Evolutionary conservation across 2,329 filamentous ascomycete species (phyloP), one percentile per base, ranked within the genome.

Genomic region (Colletotrichum karsti): DNA sequence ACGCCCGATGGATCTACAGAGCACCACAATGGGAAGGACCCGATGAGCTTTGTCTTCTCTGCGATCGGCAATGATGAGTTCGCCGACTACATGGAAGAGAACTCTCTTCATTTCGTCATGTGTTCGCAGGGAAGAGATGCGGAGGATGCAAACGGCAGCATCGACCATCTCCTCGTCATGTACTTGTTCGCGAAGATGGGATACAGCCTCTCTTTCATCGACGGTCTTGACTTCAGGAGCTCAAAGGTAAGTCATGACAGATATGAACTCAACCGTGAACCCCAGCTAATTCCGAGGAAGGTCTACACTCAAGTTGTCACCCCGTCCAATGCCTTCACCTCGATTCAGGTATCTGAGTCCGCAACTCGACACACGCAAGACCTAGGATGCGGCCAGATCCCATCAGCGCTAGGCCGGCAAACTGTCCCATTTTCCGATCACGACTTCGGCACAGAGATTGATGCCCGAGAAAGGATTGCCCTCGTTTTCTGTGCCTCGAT

Each of bases 21-120:
- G 2, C 89, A 89, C 72, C 70, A 81, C 6, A 84, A 83, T 1
- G 73, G 86, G 13, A 76, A 82, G 1, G n/a, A 41, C 13, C 33
- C 39, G 4, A 63, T 56, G 30, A 67, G 42, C 33, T 63, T 67
- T 13, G 63, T 62, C 12, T 66, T 66, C 24, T 20, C 41, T 7
- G 37, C 63, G 30, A 44, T 62, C 12, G 26, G 9, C 3, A 56
- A 57, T 42, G 55, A 76, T 0, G 79, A 79, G 0, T 94, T 93
- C 72, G 68, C 76, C 5, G 72, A 82, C 1, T 92, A 93, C 72
- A 78, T 92, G 2, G 70, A 79, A 3, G 73, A 75, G 1, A 83
- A 85, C 24, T 85, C 88, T 0, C 80, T 90, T 4, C 90, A 92
- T 73, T 93, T 94, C 71, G 78, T 93, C 58, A 86, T 94, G 81